Conservation (phyloP, 2,329 filamentous ascomycete genomes). For the Exophiala oligosperma region DNA sequence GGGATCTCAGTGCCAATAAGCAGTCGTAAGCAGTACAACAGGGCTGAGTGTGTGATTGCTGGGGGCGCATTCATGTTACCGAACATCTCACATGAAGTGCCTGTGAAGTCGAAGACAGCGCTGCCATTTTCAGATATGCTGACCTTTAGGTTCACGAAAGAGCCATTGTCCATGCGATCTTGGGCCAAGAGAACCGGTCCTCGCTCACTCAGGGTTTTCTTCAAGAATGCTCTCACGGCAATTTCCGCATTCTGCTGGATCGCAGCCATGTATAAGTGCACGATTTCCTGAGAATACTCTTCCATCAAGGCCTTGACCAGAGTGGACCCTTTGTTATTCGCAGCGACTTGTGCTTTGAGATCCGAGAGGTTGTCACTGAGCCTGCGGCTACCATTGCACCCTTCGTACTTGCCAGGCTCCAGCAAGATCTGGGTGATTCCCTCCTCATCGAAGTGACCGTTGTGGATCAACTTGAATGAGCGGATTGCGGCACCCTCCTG, state of each 20-base stretch:
- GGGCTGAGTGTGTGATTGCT: conserved; percentile 39
- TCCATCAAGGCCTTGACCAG: conserved; percentile 38
- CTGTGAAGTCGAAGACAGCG: conserved; percentile 44
- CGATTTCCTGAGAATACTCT: conserved; percentile 36
- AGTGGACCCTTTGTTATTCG: conserved; percentile 44
- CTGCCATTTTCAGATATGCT: conserved; percentile 34
- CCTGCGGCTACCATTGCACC: conserved; percentile 22
- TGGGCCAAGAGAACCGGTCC: conserved; percentile 19
- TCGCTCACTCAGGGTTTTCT: conserved; percentile 4
- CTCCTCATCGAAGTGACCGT: conserved; percentile 39
- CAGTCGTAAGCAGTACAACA: conserved; percentile 34
- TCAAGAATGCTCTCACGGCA: conserved; percentile 34
- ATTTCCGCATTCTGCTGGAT: conserved; percentile 39
- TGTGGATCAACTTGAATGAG: conserved; percentile 37
- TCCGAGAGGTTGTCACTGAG: conserved; percentile 47
- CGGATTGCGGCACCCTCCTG: conserved; percentile 50
- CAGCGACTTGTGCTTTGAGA: conserved; percentile 46
- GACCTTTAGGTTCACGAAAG: conserved; percentile 36
- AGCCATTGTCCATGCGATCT: conserved; percentile 46
- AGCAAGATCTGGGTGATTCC: conserved; percentile 33
- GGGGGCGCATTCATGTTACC: conserved; percentile 40
- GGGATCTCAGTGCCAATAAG: conserved; percentile 35
- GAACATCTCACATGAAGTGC: conserved; percentile 39
- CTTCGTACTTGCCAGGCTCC: conserved; percentile 22
- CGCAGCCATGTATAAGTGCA: conserved; percentile 43